Base-by-base conservation (phyloP, 305 asterid species). In the Fraxinus dipetala region DNA sequence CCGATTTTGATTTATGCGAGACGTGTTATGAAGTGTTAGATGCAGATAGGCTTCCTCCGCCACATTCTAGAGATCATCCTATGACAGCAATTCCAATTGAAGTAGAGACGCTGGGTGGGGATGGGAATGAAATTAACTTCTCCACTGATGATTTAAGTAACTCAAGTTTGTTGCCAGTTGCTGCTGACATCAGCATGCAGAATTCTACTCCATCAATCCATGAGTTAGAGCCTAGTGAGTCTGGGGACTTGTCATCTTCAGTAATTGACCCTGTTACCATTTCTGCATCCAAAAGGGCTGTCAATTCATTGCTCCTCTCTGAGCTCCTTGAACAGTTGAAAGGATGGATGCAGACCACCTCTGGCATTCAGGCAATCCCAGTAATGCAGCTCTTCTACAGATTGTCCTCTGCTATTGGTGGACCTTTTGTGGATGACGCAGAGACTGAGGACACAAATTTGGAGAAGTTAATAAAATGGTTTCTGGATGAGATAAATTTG, bases 31-130 rank as follows among this genome's bases (percentile, higher is more conserved):
- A 92, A 91, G 92, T 91, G 75, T 85, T 92, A 76, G 99, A 95
- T 93, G 93, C 99, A 76, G 98, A 95, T 86, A 90, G 91, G 82
- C 98, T 95, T 85, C 93, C 96, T 85, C 98, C 91, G 24, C 98
- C 98, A 79, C 99, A 96, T 91, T 91, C 99, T 78, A 90, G 97
- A 87, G 98, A 91, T 86, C 98, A 96, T 87, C 93, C 91, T 73
- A 95, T 96, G 99, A 91, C 99, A 10, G 98, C 99, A 59, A 90
- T 96, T 84, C 96, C 99, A 72, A 95, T 96, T 86, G 99, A 96
- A 90, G 93, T 93, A 79, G 99, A 96, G 89, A 91, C 91, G 11
- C 86, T 90, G 81, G 85, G 94, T 76, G 98, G 92, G 80, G 99
- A 96, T 77, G 95, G 97, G 83, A 87, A 85, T 86, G 99, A 91